phyloP scores from a whole-genome alignment of 2,329 filamentous ascomycete genomes.

The Eutypella sp. region DNA sequence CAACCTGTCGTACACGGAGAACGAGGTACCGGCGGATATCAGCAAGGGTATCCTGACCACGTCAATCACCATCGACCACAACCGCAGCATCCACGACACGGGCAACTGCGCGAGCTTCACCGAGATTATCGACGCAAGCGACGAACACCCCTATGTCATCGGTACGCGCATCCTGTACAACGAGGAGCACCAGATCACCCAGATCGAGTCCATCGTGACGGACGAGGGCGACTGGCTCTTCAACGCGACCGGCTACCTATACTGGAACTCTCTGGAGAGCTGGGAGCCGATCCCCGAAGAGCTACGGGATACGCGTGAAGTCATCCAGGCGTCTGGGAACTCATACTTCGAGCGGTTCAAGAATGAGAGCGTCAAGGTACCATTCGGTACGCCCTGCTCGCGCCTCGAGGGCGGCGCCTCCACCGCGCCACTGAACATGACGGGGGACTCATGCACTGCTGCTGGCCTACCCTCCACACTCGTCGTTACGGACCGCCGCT shows the following conservation, averaged over 20 bases:
- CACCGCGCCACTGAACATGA: constrained; percentile 18
- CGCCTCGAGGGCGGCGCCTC: constrained; percentile 25
- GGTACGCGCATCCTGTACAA: constrained; percentile 26
- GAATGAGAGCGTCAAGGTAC: constrained; percentile 19
- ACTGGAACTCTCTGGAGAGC: constrained; percentile 24
- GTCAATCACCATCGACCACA: constrained; percentile 27
- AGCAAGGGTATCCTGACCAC: constrained; percentile 21
- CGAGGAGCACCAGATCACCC: constrained; percentile 16
- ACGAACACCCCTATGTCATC: constrained; percentile 29
- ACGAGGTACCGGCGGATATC: constrained; percentile 22
- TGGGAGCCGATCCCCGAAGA: constrained; percentile 26
- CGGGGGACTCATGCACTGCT: constrained; percentile 21
- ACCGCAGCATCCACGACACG: constrained; percentile 29
- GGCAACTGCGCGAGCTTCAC: constrained; percentile 34
- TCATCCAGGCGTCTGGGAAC: constrained; percentile 24
- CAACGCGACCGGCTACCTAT: constrained; percentile 23
- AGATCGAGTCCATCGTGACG: constrained; percentile 26
- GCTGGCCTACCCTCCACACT: constrained; percentile 24
- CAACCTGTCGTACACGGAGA: constrained; percentile 26
- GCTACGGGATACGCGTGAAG: constrained; percentile 19
- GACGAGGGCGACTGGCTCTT: constrained; percentile 27
- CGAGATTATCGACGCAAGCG: constrained; percentile 31
- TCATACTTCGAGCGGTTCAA: constrained; percentile 25
- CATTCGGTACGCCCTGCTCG: constrained; percentile 22
- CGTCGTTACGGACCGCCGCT: constrained; percentile 24